These are phyloP conservation scores for Aspergillus flavus DNA, from an alignment of 2,329 filamentous ascomycete species.

Conservation along the genomic window DNA sequence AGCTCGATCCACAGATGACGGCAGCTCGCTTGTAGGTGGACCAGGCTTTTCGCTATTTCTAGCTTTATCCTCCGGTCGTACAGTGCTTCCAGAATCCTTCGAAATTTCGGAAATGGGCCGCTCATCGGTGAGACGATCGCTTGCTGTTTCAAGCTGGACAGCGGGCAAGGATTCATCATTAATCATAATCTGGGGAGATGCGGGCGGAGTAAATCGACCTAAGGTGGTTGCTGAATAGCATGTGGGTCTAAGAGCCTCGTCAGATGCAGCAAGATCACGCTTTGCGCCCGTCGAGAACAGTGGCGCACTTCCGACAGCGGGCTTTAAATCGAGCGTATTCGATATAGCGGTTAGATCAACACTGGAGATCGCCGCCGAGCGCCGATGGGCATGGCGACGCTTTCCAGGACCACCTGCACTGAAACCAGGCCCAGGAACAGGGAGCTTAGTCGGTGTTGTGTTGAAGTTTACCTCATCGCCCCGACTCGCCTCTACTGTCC, in stretches of 20 bases:
- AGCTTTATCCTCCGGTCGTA: conserved; percentile 70
- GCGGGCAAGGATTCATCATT: conserved; percentile 14
- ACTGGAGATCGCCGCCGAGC: conserved; percentile 79
- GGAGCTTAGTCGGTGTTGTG: conserved; percentile 28
- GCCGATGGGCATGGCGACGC: conserved; percentile 76
- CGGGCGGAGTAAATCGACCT: conserved; percentile 35
- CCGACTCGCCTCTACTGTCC: conserved; percentile 62
- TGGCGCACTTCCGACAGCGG: conserved; percentile 63
- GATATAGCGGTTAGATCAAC: conserved; percentile 70
- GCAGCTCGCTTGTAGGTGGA: conserved; percentile 59
- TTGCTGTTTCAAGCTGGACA: conserved; percentile 14
- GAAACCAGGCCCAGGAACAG: conserved; percentile 38
- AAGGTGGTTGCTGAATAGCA: conserved; percentile 38
- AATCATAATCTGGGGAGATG: conserved; percentile 32
- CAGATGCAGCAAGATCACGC: conserved; percentile 28
- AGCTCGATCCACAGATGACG: conserved; percentile 34
- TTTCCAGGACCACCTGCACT: conserved; percentile 55
- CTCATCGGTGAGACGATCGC: conserved; percentile 59
- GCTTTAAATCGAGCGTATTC: conserved; percentile 43
- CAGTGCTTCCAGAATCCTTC: conserved; percentile 76
- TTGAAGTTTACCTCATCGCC: conserved; percentile 27
- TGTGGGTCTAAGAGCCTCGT: conserved; percentile 33
- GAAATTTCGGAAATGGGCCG: conserved; percentile 81
- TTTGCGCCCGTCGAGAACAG: conserved; percentile 48
- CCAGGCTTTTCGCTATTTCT: conserved; percentile 61